Evolutionary conservation across 108 stramenopile species (phyloP).

Genomic region (Asterionellopsis glacialis): DNA sequence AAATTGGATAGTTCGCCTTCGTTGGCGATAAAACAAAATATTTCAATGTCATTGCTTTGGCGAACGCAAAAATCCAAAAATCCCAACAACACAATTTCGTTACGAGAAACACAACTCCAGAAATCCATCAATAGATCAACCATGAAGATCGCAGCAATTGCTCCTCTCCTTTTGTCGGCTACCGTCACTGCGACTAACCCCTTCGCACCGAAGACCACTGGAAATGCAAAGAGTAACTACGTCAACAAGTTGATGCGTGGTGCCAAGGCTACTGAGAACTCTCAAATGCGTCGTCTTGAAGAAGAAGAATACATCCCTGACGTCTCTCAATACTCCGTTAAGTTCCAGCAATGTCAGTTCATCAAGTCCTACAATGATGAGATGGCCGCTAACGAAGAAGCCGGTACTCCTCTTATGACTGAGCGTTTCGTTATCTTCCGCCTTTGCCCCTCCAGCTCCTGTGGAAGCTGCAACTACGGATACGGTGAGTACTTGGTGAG

Average conservation of each 20-base stretch:
- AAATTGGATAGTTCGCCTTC: too few species aligned
- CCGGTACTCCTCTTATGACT: conserved; percentile 55
- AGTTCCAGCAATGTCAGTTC: conserved; percentile 85
- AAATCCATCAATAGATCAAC: too few species aligned
- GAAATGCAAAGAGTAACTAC: conserved; percentile 47
- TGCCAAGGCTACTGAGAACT: conserved; percentile 39
- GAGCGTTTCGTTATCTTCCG: conserved; percentile 85
- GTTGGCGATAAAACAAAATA: too few species aligned
- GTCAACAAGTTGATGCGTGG: conserved; percentile 46
- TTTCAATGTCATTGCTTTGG: too few species aligned
- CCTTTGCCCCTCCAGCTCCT: conserved; percentile 64
- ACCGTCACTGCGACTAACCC: conserved; percentile 29
- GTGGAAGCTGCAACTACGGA: conserved; percentile 66
- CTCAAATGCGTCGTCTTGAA: conserved; percentile 54
- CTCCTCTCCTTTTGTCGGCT: conserved; percentile 18
- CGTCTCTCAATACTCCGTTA: conserved; percentile 68
- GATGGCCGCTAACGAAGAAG: conserved; percentile 47
- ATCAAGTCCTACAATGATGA: conserved; percentile 71
- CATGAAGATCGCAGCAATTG: conserved; percentile 26
- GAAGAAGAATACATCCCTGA: conserved; percentile 46
- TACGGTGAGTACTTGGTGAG: conserved; percentile 86
- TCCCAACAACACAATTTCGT: too few species aligned
- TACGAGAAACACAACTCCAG: too few species aligned
- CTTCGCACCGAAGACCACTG: conserved; percentile 45
- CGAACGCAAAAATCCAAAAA: too few species aligned